Percentiles rank a stretch among this genome's conserved stretches.
phyloP scores from a whole-genome alignment of 2,329 filamentous ascomycete species.

The Stromatinia cepivora region DNA sequence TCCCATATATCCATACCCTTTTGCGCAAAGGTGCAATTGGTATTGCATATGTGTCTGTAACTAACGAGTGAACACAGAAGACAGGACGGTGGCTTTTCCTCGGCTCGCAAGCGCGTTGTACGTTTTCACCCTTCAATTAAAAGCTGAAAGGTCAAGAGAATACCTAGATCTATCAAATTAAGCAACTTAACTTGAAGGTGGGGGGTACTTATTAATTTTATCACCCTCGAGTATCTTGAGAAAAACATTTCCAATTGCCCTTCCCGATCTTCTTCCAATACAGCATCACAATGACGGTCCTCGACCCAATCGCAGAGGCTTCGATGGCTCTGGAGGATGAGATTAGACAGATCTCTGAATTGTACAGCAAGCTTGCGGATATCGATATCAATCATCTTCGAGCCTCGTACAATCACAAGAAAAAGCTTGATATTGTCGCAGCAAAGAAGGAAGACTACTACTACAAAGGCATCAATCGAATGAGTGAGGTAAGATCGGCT shows the following conservation, averaged over 20 bases:
- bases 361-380: not conserved
- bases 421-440: not conserved
- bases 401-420: not conserved
- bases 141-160: no score
- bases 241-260: not conserved
- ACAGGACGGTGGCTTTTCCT: not conserved
- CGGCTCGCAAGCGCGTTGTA: not conserved
- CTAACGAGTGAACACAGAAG: not conserved
- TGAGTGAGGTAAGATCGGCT: not conserved
- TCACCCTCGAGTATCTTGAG: not conserved
- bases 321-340: no score
- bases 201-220: not conserved
- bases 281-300: not conserved
- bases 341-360: not conserved
- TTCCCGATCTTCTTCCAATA: not conserved
- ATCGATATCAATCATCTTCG: not conserved
- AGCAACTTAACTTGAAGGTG: no score
- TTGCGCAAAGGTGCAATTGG: not conserved
- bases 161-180: not conserved
- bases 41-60: not conserved
- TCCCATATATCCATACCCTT: not conserved
- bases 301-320: not conserved
- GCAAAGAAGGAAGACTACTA: not conserved
- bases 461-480: not conserved
- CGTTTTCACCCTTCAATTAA: not conserved